phyloP scores from a whole-genome alignment of 345 rosid genomes.

The Bretschneidera sinensis region DNA sequence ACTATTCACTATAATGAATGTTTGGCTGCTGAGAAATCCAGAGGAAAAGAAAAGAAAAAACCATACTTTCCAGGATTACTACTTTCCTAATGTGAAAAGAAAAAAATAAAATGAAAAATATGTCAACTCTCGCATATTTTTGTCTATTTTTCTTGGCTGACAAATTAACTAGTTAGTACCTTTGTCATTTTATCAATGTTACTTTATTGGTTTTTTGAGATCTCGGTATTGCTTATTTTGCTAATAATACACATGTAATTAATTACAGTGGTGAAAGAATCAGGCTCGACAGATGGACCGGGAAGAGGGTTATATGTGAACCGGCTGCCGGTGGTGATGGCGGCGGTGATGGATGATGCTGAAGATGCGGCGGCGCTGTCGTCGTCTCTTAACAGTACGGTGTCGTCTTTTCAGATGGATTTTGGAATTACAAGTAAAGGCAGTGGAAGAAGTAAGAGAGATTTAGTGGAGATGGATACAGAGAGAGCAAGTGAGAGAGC shows the following conservation, averaged over 20 bases:
- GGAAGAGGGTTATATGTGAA: conserved; percentile 47
- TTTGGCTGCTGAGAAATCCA: conserved; percentile 5
- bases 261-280: conserved; percentile 33
- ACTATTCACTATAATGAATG: too few species aligned
- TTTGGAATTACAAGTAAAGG: conserved; percentile 54
- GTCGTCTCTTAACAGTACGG: conserved; percentile 76
- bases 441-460: conserved; percentile 43
- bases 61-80: not conserved
- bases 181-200: too few species aligned
- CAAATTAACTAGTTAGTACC: too few species aligned
- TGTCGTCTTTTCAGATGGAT: conserved; percentile 79
- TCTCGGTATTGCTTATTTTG: not conserved
- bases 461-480: conserved; percentile 39
- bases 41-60: not conserved
- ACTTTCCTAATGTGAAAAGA: too few species aligned
- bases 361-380: conserved; percentile 56
- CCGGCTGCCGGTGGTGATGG: conserved; percentile 27
- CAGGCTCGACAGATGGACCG: conserved; percentile 31
- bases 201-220: too few species aligned
- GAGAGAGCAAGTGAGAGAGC: conserved; percentile 66
- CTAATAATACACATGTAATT: not conserved
- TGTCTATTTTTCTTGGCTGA: not conserved
- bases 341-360: conserved; percentile 16
- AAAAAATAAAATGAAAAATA: too few species aligned
- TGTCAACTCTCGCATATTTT: not conserved